Base-by-base conservation (phyloP, 495 filamentous ascomycete genomes). In the Pseudevernia furfuracea region DNA sequence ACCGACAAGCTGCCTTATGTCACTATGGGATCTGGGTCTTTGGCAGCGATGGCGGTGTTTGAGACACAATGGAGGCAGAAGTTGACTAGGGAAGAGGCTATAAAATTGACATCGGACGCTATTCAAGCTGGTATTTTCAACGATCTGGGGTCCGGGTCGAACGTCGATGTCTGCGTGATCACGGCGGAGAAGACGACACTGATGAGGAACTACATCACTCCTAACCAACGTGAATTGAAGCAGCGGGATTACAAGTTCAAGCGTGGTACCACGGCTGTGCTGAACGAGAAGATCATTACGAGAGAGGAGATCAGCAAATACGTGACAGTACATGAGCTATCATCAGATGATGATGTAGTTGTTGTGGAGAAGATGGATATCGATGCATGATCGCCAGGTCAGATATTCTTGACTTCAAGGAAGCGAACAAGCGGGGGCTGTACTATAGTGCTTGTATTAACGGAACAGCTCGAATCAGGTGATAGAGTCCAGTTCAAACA, bases 1-100 rank as follows among this genome's bases (percentile, higher is more conserved):
- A 99, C 95, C 55, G 95, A 99, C 79, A 99, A 99, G 80, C 86
- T 99, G 38, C 95, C 95, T 23, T 99, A 99, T 75, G 95, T 99
- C 69, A 99, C 95, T 38, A 97, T 99, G 95, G 95, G 95, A 52
- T 94, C 89, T 19, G 95, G 95, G 39, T 94, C 89, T 43, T 80
- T 99, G 62, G 95, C 95, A 17, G 95, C 95, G 62, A 99, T 99
- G 95, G 89, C 90, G 1, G 88, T 99, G 44, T 99, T 99, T 69
- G 95, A 99, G 82, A 92, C 92, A 61, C 87, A 85, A 76, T 99
- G 95, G 95, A 90, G 91, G 83, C 79, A 85, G 28, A 77, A 86
- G 61, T 71, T 96, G 77, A 88, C 85, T 62, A 82, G 84, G 69
- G 88, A 95, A 39, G 90, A 87, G 52, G 95, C 95, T 17, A 82